Percentiles rank a stretch among this genome's conserved stretches.
phyloP scores from a whole-genome alignment of 768 basidiomycete genomes.

The Hygrophorus pudorinus region DNA sequence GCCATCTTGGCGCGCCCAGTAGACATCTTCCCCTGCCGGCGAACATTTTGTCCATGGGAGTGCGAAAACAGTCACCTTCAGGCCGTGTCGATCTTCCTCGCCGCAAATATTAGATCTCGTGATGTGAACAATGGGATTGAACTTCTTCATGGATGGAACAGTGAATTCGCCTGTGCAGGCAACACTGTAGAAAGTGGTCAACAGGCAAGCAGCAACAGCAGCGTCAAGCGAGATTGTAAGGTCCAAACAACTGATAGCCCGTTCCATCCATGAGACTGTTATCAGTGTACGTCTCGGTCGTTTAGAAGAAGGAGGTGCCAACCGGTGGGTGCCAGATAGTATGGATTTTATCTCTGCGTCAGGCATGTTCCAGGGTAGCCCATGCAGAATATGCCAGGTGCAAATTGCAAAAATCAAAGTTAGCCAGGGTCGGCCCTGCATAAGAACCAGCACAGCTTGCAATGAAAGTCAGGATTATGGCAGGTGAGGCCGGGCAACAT shows the following conservation, averaged over 20 bases:
- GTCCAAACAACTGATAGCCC: slow-evolving; percentile 15
- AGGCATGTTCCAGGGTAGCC: slow-evolving; percentile 21
- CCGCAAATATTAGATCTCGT: slow-evolving; percentile 14
- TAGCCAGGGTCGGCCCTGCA: slow-evolving; percentile 21
- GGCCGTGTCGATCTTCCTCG: slow-evolving; percentile 13
- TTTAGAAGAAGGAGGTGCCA: slow-evolving; percentile 22
- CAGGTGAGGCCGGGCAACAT: slow-evolving; percentile 17
- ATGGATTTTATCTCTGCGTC: slow-evolving; percentile 16
- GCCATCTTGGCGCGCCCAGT: slow-evolving; percentile 20
- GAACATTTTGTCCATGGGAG: slow-evolving; percentile 16
- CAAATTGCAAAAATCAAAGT: slow-evolving; percentile 28
- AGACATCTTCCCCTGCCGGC: slow-evolving; percentile 20
- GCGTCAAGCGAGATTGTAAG: slow-evolving; percentile 20
- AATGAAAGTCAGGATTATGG: slow-evolving; percentile 21
- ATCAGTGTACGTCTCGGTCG: slow-evolving; percentile 20
- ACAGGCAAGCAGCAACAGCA: slow-evolving; percentile 27
- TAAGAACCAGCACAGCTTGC: slow-evolving; percentile 22
- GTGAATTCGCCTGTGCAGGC: slow-evolving; percentile 29
- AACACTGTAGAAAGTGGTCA: slow-evolving; percentile 26
- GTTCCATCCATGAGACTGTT: slow-evolving; percentile 15
- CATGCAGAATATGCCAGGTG: slow-evolving; percentile 39
- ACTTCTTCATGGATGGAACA: slow-evolving; percentile 19
- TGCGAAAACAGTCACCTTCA: slow-evolving; percentile 13
- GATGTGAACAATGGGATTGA: slow-evolving; percentile 20
- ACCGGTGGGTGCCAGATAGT: slow-evolving; percentile 18